Evolutionary conservation across 805 yeast genomes (phyloP), one percentile per base, ranked within the genome.

Genomic region (Lipomyces yamadae): DNA sequence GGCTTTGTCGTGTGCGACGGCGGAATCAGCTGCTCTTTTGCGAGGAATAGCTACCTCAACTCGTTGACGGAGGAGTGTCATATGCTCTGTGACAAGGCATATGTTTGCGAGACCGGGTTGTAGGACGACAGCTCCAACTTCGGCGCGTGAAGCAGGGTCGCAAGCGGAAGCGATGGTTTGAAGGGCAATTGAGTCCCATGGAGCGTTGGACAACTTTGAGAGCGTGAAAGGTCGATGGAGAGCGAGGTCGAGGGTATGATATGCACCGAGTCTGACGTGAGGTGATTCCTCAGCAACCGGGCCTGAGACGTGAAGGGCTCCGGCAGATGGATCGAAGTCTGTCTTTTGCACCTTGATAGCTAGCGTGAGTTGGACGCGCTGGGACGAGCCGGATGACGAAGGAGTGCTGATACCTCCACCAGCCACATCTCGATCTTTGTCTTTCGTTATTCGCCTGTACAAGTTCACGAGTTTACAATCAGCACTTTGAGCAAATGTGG

Each of bases 41-140:
- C 89, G 88, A 0, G 99, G 98, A 54, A 95, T 86, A 1, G 89
- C 81, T 73, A 89, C 88, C 73, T 92, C 97, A 33, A 93, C 83
- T 74, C 92, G 91, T 69, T 88, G 87, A 68, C 90, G 84, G 62
- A 94, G 75, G 33, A 92, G 86, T 0, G 98, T 94, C 87, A 94
- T 89, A 64, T 89, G 89, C 58, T 93, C 96, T 0, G 98, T 92
- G 29, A 95, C 83, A 60, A 92, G 81, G 78, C 99, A 94, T 30
- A 94, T 80, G 77, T 94, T 97, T 2, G 98, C 97, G 62, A 95
- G 85, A 6, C 71, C 99, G 74, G 95, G 98, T 77, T 94, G 92
- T 73, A 95, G 78, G 0, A 93, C 96, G 32, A 95, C 87, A 0
- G 98, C 98, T 2, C 97, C 99, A 29, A 94, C 85, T 73, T 94